Conservation (phyloP, 129 eudicot species). For the carrot (Daucus carota) region DNA sequence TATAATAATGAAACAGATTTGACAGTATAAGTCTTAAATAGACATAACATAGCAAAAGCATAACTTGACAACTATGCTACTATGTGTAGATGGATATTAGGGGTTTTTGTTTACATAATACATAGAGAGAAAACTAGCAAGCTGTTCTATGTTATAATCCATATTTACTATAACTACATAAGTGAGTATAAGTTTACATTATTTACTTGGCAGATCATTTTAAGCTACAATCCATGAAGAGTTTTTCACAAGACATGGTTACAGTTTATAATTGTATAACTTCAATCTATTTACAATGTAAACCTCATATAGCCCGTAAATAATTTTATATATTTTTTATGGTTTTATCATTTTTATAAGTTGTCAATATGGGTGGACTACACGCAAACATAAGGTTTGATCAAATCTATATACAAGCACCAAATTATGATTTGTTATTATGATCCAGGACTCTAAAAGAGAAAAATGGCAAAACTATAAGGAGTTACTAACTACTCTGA, state of each 20-base stretch:
- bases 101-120: background rate
- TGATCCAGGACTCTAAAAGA: background rate
- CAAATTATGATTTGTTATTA: background rate
- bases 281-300: background rate
- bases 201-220: background rate
- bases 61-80: background rate
- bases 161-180: background rate
- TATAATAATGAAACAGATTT: constrained; percentile 6
- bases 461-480: background rate
- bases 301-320: background rate
- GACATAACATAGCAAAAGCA: background rate
- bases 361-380: background rate
- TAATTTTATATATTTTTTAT: background rate
- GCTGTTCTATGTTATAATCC: background rate
- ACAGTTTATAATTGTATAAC: background rate
- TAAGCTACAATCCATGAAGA: background rate
- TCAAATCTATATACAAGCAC: background rate
- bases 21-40: background rate
- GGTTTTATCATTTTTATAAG: background rate
- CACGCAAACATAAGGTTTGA: background rate
- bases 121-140: background rate
- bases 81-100: background rate
- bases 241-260: background rate
- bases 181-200: background rate
- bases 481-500: background rate